Base-by-base conservation (phyloP, 2,329 filamentous ascomycete genomes). In the Stachybotrys echinatus region DNA sequence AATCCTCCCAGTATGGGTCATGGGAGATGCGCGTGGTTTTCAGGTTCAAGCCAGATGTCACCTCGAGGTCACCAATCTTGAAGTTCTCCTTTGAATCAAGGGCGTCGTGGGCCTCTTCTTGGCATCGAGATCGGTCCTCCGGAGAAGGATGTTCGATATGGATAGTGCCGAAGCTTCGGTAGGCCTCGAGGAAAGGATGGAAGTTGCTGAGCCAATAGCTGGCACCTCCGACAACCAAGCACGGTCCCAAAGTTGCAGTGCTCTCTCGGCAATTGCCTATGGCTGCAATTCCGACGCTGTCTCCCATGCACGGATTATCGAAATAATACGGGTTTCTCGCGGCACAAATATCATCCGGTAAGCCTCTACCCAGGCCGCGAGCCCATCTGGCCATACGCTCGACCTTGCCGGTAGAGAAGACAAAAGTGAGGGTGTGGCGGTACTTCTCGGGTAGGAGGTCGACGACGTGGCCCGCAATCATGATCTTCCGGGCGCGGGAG, bases 1-100 rank as follows among this genome's bases (percentile, higher is more conserved):
- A 62, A 2, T 74, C 70, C 27, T 73, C 70, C 72, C 72, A 75
- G 51, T 73, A 75, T 0, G 69, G 63, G 37, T 74, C 70, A 45
- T 74, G 71, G 2, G 70, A 70, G 18, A 74, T 60, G 31, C 73
- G 63, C 1, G 71, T 74, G 0, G 72, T 75, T 47, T 68, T 67
- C 12, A 74, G 57, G 42, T 72, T 65, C 12, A 69, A 62, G 2
- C 72, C 73, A 2, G 72, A 75, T 0, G 69, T 71, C 0, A 70
- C 71, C 5, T 62, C 61, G 6, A 74, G 54, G 6, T 57, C 57
- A 2, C 72, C 72, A 20, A 75, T 50, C 1, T 51, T 52, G 48
- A 70, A 72, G 34, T 57, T 52, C 14, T 50, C 51, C 6, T 56
- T 53, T 7, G 55, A 55, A 1, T 58, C 56, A 38, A 74, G 58